Evolutionary conservation across 106 monocot species (phyloP).

Genomic region (Allium sativum): DNA sequence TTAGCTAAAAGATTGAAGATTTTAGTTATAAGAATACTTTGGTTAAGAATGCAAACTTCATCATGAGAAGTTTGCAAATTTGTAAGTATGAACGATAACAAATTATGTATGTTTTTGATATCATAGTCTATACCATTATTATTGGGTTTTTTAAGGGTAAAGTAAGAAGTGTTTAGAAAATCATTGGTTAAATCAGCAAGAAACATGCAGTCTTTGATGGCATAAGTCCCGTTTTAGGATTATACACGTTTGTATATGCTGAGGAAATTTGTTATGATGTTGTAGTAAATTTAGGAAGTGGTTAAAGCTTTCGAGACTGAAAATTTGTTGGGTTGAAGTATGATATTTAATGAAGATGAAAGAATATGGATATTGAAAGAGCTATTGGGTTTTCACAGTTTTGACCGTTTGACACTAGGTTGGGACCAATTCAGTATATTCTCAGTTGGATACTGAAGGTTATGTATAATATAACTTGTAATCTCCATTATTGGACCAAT

Average conservation of each 20-base stretch:
- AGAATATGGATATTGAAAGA: too few relatives aligned
- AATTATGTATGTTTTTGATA: background rate
- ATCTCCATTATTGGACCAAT: too few relatives aligned
- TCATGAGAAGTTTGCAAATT: background rate
- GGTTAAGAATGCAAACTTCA: conserved; percentile 20
- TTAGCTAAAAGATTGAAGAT: conserved; percentile 21
- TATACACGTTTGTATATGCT: background rate
- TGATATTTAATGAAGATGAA: too few relatives aligned
- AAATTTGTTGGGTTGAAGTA: conserved; percentile 37
- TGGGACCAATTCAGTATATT: too few relatives aligned
- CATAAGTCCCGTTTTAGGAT: background rate
- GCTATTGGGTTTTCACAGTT: too few relatives aligned
- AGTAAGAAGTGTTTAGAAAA: background rate
- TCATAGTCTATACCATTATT: background rate
- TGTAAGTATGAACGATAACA: background rate
- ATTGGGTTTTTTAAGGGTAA: background rate
- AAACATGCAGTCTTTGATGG: background rate
- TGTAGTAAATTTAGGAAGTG: conserved; percentile 21
- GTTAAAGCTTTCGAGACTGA: conserved; percentile 38
- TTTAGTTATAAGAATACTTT: conserved; percentile 8
- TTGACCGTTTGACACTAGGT: too few relatives aligned
- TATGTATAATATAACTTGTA: too few relatives aligned
- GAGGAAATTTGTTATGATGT: conserved; percentile 11
- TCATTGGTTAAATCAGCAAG: background rate
- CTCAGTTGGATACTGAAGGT: too few relatives aligned